Conservation (phyloP, 306 rosid species). For the Mucuna pruriens region DNA sequence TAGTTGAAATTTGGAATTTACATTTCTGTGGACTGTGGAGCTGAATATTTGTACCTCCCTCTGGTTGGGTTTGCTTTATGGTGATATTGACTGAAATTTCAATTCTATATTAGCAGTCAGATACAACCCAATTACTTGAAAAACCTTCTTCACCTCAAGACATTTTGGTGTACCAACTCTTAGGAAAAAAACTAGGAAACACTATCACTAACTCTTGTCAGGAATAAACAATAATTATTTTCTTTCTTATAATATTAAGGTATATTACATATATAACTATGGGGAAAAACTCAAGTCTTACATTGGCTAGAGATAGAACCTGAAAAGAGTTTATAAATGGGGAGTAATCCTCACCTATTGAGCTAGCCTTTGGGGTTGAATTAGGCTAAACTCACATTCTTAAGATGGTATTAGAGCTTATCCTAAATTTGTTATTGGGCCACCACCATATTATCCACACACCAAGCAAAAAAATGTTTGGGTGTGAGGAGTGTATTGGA, state of each 20-base stretch:
- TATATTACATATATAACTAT: conserved; percentile 3
- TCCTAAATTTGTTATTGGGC: too few species aligned
- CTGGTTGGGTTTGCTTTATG: conserved; percentile 14
- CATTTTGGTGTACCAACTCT: neutral
- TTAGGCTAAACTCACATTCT: too few species aligned
- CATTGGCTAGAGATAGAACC: too few species aligned
- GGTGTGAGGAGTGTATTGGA: too few species aligned
- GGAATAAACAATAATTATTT: neutral
- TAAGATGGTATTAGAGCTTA: too few species aligned
- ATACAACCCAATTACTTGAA: neutral
- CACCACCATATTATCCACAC: too few species aligned
- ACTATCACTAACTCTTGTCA: neutral
- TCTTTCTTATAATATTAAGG: neutral
- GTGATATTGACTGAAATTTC: neutral
- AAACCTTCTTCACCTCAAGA: neutral
- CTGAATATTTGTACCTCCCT: neutral
- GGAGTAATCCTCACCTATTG: too few species aligned
- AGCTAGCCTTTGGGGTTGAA: too few species aligned
- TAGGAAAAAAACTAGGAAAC: neutral
- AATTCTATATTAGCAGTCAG: neutral
- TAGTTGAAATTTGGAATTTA: conserved; percentile 23
- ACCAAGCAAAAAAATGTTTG: too few species aligned
- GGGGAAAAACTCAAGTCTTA: too few species aligned
- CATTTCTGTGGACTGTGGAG: conserved; percentile 2
- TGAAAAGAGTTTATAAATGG: too few species aligned